A percentile compares a stretch with the other conserved stretches of the same genome.
phyloP scores from a whole-genome alignment of 345 rosid genomes.

The Lepidium africanum region DNA sequence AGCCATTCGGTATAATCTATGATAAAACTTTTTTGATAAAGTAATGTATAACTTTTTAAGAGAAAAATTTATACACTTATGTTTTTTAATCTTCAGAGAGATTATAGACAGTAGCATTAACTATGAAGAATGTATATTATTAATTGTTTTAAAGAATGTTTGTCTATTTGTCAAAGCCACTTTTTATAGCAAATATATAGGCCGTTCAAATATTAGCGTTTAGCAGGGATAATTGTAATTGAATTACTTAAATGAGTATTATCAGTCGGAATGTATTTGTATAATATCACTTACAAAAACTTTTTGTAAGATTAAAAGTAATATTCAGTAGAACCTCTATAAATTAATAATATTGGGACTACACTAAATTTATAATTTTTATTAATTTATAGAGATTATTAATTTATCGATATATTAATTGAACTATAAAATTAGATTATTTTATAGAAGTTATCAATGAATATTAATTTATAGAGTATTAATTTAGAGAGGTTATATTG shows the following conservation, averaged over 20 bases:
- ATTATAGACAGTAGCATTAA: background rate
- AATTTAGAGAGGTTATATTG: too few relatives aligned
- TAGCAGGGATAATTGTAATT: background rate
- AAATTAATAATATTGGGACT: too few relatives aligned
- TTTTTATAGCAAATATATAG: background rate
- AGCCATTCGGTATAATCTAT: background rate
- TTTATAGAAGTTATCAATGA: too few relatives aligned
- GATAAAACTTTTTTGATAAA: too few relatives aligned
- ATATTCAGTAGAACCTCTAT: too few relatives aligned
- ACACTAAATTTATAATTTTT: too few relatives aligned
- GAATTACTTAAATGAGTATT: background rate
- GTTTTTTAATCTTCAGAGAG: background rate
- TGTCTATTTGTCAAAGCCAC: background rate
- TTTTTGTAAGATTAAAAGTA: too few relatives aligned
- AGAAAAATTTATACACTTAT: background rate
- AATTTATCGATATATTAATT: too few relatives aligned
- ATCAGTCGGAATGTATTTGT: background rate
- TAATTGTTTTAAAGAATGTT: background rate
- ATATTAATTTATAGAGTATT: too few relatives aligned
- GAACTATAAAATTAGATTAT: too few relatives aligned
- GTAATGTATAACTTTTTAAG: background rate
- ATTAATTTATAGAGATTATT: too few relatives aligned
- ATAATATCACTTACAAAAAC: too few relatives aligned
- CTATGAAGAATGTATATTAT: background rate
- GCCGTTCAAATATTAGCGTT: background rate